phyloP scores from a whole-genome alignment of 306 rosid species.

The Purshia tridentata region DNA sequence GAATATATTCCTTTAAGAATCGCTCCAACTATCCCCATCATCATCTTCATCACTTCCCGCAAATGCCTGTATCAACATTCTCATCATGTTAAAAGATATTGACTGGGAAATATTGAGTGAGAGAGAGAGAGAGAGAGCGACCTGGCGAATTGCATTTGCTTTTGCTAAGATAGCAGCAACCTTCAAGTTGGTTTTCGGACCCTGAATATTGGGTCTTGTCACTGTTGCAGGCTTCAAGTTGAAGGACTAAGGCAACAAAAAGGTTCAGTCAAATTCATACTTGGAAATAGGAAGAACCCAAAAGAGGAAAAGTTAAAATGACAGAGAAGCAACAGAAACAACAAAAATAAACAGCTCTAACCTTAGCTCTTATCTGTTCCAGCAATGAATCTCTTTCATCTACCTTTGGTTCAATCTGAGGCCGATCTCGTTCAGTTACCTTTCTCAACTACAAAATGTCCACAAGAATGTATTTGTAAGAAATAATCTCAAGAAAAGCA shows the following conservation, averaged over 20 bases:
- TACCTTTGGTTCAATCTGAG: slow-evolving; percentile 58
- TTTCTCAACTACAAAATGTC: slow-evolving; percentile 75
- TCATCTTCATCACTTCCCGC: slow-evolving; percentile 94
- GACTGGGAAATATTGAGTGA: background rate
- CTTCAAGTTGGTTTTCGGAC: slow-evolving; percentile 80
- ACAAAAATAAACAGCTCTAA: slow-evolving; percentile 34
- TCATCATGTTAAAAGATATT: background rate
- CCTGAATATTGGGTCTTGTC: slow-evolving; percentile 63
- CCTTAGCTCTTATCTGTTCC: slow-evolving; percentile 90
- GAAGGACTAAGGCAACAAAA: slow-evolving; percentile 65
- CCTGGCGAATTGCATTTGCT: slow-evolving; percentile 96
- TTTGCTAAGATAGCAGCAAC: slow-evolving; percentile 91
- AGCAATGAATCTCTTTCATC: slow-evolving; percentile 81
- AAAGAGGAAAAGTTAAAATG: background rate
- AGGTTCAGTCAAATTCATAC: slow-evolving; percentile 6
- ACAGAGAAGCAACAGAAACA: slow-evolving; percentile 7
- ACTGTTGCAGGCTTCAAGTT: slow-evolving; percentile 74
- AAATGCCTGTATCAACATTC: slow-evolving; percentile 53
- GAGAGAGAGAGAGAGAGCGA: slow-evolving; percentile 29
- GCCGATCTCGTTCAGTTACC: slow-evolving; percentile 68
- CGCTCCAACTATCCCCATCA: slow-evolving; percentile 80
- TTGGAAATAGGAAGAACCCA: background rate
- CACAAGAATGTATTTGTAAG: slow-evolving; percentile 25
- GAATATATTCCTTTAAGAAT: slow-evolving; percentile 41
- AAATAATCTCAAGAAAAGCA: slow-evolving; percentile 22